These are phyloP conservation scores for Cercospora brassicicola DNA, from an alignment of 2,329 filamentous ascomycete genomes.

Conservation along the genomic window DNA sequence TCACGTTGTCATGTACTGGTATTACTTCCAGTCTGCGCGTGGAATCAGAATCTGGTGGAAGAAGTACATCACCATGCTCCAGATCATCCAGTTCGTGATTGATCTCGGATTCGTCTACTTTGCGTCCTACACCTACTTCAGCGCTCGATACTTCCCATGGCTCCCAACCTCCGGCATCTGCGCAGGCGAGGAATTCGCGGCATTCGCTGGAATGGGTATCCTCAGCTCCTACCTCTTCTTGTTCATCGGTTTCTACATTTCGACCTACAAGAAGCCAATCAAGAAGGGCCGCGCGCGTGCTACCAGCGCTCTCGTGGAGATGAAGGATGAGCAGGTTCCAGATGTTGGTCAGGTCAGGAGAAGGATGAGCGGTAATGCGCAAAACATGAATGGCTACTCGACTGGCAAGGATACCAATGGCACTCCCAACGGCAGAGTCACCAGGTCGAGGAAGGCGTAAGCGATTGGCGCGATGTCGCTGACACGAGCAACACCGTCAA, in stretches of 20 bases:
- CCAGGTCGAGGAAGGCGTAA: conserved; percentile 71
- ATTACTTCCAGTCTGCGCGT: conserved; percentile 98
- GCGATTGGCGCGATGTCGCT: not conserved
- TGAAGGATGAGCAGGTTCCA: conserved; percentile 69
- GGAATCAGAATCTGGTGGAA: conserved; percentile 99
- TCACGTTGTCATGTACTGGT: conserved; percentile 99
- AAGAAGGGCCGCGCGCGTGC: conserved; percentile 72
- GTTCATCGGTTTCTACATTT: conserved; percentile 98
- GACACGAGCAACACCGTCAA: not conserved
- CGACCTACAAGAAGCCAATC: conserved; percentile 87
- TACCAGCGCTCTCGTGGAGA: conserved; percentile 82
- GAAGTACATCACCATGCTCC: conserved; percentile 97
- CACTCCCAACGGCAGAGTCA: conserved; percentile 60
- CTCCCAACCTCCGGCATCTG: conserved; percentile 83
- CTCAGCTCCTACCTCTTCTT: conserved; percentile 93
- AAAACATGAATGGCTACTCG: conserved; percentile 32
- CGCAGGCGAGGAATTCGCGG: conserved; percentile 94
- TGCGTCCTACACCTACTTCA: conserved; percentile 98
- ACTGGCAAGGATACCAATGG: conserved; percentile 44
- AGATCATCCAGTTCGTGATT: conserved; percentile 96
- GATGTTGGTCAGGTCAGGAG: conserved; percentile 55
- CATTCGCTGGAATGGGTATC: conserved; percentile 86
- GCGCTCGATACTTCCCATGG: conserved; percentile 81
- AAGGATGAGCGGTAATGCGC: conserved; percentile 49
- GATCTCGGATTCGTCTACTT: conserved; percentile 98